Percentiles rank a stretch among this genome's conserved stretches.
Conservation (phyloP, 257 asterid species). For the Asclepias syriaca region DNA sequence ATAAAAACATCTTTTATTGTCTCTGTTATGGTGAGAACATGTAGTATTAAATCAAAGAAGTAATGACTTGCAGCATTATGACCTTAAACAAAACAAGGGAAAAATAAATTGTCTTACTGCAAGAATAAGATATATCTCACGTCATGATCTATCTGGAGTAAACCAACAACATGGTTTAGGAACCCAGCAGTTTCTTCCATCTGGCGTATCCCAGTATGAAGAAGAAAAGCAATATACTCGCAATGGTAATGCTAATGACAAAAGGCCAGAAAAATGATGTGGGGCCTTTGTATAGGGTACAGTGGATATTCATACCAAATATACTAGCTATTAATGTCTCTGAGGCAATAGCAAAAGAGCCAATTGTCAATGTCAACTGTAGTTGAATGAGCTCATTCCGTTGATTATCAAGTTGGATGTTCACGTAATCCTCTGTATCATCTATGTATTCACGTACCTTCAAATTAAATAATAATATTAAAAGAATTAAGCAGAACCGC, state of each 20-base stretch:
- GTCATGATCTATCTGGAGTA: neutral
- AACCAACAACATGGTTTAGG: constrained; percentile 28
- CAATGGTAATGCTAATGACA: constrained; percentile 40
- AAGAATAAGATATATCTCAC: neutral
- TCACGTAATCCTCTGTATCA: constrained; percentile 89
- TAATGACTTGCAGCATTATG: constrained; percentile 16
- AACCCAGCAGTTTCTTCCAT: constrained; percentile 88
- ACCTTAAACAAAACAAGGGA: neutral
- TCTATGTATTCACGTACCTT: constrained; percentile 91
- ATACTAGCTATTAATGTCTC: constrained; percentile 60
- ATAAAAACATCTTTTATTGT: neutral
- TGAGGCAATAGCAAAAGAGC: constrained; percentile 61
- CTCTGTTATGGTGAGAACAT: neutral
- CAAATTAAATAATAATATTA: constrained; percentile 9
- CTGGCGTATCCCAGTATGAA: constrained; percentile 67
- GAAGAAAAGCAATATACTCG: constrained; percentile 43
- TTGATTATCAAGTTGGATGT: constrained; percentile 89
- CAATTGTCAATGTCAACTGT: constrained; percentile 73
- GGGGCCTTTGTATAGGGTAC: constrained; percentile 21
- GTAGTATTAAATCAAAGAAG: neutral
- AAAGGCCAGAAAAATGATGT: constrained; percentile 25
- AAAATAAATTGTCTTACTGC: neutral
- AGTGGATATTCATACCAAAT: constrained; percentile 87
- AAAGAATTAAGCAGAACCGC: neutral
- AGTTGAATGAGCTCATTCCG: constrained; percentile 88